phyloP scores from a whole-genome alignment of 192 early-diverging fungal genomes.

The Coemansia sp. region DNA sequence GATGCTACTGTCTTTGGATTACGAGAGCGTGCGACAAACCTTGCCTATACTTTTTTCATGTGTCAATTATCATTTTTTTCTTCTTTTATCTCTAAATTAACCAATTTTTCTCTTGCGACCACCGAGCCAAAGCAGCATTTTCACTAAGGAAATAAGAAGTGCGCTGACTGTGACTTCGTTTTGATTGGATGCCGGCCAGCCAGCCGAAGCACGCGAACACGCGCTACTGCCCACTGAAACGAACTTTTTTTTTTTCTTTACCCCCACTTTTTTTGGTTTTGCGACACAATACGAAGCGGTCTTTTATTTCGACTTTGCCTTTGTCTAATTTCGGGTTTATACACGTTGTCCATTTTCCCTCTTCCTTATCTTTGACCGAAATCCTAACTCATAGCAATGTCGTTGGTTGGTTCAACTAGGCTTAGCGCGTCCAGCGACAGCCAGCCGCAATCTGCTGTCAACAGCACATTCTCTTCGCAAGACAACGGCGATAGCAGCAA shows the following conservation, averaged over 20 bases:
- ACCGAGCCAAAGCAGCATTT: neutral
- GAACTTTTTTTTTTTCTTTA: neutral
- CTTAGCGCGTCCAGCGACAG: neutral
- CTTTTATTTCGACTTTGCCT: neutral
- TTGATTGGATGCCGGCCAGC: neutral
- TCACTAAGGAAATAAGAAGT: neutral
- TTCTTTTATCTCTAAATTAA: slow-evolving; percentile 9
- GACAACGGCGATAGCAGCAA: slow-evolving; percentile 10
- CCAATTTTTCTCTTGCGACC: neutral
- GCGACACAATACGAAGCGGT: neutral
- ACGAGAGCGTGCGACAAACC: neutral
- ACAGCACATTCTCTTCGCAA: neutral
- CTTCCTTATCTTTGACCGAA: slow-evolving; percentile 1
- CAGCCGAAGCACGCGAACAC: neutral
- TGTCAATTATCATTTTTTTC: neutral
- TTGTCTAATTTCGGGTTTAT: no score
- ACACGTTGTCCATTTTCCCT: slow-evolving; percentile 6
- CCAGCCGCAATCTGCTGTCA: slow-evolving; percentile 1
- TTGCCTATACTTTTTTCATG: slow-evolving; percentile 3
- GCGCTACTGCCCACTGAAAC: neutral
- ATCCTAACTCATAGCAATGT: slow-evolving; percentile 9
- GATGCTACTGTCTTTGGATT: neutral
- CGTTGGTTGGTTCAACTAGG: slow-evolving; percentile 11
- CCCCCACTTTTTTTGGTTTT: neutral
- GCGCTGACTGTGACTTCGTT: neutral